Percentiles rank a stretch among this genome's conserved stretches.
These are phyloP conservation scores for Allium fistulosum DNA, from an alignment of 106 monocot species.

Conservation along the genomic window DNA sequence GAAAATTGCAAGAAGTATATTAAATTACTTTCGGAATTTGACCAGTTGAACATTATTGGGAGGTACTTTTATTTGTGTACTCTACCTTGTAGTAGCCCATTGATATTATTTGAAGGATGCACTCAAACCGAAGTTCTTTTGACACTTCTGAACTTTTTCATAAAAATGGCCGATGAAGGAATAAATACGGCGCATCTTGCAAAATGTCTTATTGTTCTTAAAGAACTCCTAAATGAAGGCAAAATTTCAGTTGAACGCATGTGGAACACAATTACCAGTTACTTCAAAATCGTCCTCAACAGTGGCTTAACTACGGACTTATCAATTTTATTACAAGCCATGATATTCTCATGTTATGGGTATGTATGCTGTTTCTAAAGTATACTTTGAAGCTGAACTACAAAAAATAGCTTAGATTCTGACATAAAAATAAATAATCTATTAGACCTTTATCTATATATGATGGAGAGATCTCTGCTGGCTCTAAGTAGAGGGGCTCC, in stretches of 20 bases:
- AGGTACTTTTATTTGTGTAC: constrained; percentile 49
- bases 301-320: constrained; percentile 20
- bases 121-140: constrained; percentile 30
- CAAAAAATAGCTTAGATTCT: constrained; percentile 4
- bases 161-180: constrained; percentile 32
- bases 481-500: constrained; percentile 18
- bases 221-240: constrained; percentile 31
- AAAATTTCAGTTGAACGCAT: constrained; percentile 49
- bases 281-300: constrained; percentile 16
- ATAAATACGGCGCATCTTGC: constrained; percentile 19
- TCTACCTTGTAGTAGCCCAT: constrained; percentile 20
- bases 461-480: constrained; percentile 24
- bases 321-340: constrained; percentile 37
- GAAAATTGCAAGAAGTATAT: constrained; percentile 65
- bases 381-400: constrained; percentile 24
- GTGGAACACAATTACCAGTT: constrained; percentile 51
- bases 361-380: constrained; percentile 35
- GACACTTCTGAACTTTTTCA: constrained; percentile 54
- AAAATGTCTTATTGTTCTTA: constrained; percentile 41
- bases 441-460: constrained; percentile 35
- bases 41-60: constrained; percentile 30
- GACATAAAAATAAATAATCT: constrained; percentile 20
- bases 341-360: constrained; percentile 65
- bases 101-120: constrained; percentile 22
- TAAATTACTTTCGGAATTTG: constrained; percentile 29